phyloP scores from a whole-genome alignment of 2,329 filamentous ascomycete genomes.

The Trichophyton benhamiae region DNA sequence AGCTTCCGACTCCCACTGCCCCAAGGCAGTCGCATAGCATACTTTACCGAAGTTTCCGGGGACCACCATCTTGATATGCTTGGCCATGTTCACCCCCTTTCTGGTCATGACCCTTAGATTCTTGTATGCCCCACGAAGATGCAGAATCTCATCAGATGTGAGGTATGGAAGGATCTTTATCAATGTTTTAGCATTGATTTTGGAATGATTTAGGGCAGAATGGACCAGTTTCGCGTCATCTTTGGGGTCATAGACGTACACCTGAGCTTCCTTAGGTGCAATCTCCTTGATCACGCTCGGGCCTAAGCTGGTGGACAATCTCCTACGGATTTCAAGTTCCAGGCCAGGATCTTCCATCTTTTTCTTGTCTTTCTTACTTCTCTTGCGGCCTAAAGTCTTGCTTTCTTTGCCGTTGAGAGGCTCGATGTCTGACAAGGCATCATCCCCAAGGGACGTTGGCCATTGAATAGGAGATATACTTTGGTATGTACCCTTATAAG shows the following conservation, averaged over 20 bases:
- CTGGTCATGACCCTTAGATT: constrained; percentile 57
- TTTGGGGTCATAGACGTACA: constrained; percentile 62
- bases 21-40: constrained; percentile 78
- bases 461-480: constrained; percentile 91
- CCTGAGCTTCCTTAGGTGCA: constrained; percentile 17
- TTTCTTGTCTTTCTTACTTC: constrained; percentile 20
- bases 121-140: constrained; percentile 83
- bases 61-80: constrained; percentile 37
- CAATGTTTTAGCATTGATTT: constrained; percentile 57
- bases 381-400: constrained; percentile 22
- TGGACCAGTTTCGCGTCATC: constrained; percentile 67
- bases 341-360: constrained; percentile 14
- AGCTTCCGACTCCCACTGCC: constrained; percentile 81
- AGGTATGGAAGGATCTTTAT: constrained; percentile 75
- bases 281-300: background rate
- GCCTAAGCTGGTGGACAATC: background rate
- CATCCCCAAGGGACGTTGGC: constrained; percentile 49
- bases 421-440: constrained; percentile 43
- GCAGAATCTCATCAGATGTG: constrained; percentile 75
- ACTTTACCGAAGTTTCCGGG: constrained; percentile 67
- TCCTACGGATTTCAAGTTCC: background rate
- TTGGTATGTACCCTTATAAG: constrained; percentile 89
- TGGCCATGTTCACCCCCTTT: constrained; percentile 40
- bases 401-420: constrained; percentile 25
- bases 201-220: constrained; percentile 56